These are phyloP conservation scores for Backusella tuberculispora DNA, from an alignment of 192 early-diverging fungal species.

Conservation along the genomic window DNA sequence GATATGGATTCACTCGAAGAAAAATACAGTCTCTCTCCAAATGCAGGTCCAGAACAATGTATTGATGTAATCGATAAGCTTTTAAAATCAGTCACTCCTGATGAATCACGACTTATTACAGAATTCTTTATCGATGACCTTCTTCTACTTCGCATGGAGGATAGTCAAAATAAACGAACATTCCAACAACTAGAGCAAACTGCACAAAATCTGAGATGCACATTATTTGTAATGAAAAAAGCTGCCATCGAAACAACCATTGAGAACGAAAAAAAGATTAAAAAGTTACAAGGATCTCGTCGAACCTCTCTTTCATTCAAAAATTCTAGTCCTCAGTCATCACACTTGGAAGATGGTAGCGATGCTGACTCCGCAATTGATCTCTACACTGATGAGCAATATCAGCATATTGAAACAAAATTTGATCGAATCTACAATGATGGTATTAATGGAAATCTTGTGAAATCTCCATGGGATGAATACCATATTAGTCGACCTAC, in stretches of 20 bases:
- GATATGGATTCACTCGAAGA: slow-evolving; percentile 37
- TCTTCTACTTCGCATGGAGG: slow-evolving; percentile 50
- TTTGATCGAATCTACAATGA: slow-evolving; percentile 42
- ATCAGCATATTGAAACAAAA: slow-evolving; percentile 22
- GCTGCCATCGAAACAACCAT: slow-evolving; percentile 53
- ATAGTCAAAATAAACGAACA: slow-evolving; percentile 46
- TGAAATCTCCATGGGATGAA: neutral
- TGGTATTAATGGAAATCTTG: slow-evolving; percentile 29
- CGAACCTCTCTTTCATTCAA: slow-evolving; percentile 11
- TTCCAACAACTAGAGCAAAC: slow-evolving; percentile 53
- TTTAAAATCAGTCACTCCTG: slow-evolving; percentile 46
- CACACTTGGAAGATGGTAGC: slow-evolving; percentile 12
- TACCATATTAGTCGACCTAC: neutral
- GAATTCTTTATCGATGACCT: slow-evolving; percentile 62
- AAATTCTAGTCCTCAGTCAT: neutral
- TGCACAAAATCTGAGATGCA: slow-evolving; percentile 54
- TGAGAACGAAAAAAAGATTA: slow-evolving; percentile 37
- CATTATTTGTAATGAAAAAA: slow-evolving; percentile 58
- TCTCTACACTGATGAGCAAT: slow-evolving; percentile 18
- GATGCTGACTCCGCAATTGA: slow-evolving; percentile 38
- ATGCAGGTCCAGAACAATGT: slow-evolving; percentile 43
- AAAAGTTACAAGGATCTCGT: slow-evolving; percentile 18
- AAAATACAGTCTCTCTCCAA: slow-evolving; percentile 35
- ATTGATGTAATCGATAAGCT: slow-evolving; percentile 50
- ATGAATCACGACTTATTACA: slow-evolving; percentile 49